Conservation (phyloP, 768 basidiomycete species). For the Psilocybe azurescens region DNA sequence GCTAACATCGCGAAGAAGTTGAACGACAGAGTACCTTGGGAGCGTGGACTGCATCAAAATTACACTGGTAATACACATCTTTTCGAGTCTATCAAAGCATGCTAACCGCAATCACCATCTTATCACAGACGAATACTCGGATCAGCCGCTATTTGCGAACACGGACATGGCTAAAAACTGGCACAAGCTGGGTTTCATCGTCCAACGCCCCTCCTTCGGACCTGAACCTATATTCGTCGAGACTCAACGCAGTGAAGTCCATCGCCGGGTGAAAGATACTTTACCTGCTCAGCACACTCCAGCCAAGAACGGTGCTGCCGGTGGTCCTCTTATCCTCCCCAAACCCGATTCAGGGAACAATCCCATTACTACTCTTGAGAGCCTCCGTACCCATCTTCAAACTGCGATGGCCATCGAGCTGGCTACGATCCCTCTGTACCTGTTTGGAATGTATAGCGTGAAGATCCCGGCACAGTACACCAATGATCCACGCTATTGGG, state of each 20-base stretch:
- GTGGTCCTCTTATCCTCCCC: conserved; percentile 10
- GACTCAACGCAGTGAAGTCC: conserved; percentile 14
- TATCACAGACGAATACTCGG: conserved; percentile 9
- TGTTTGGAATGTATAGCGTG: conserved; percentile 31
- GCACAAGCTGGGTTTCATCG: conserved; percentile 23
- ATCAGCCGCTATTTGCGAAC: conserved; percentile 23
- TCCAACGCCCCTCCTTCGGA: conserved; percentile 15
- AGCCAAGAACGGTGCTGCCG: neutral
- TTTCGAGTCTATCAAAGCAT: neutral
- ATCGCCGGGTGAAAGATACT: conserved; percentile 5
- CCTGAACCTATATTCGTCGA: conserved; percentile 22
- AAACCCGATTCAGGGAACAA: conserved; percentile 6
- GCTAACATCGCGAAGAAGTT: conserved; percentile 18
- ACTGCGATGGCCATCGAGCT: conserved; percentile 29
- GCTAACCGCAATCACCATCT: neutral
- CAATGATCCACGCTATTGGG: conserved; percentile 20
- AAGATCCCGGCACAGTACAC: conserved; percentile 20
- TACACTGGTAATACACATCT: conserved; percentile 15
- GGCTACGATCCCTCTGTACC: conserved; percentile 30
- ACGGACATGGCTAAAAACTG: conserved; percentile 24
- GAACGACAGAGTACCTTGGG: conserved; percentile 22
- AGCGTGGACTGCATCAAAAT: conserved; percentile 21
- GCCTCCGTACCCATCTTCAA: conserved; percentile 24
- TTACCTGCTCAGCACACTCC: neutral
- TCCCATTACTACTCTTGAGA: conserved; percentile 16